phyloP scores from a whole-genome alignment of 164 flowering plant genomes.

The Tetrastigma voinierianum region DNA sequence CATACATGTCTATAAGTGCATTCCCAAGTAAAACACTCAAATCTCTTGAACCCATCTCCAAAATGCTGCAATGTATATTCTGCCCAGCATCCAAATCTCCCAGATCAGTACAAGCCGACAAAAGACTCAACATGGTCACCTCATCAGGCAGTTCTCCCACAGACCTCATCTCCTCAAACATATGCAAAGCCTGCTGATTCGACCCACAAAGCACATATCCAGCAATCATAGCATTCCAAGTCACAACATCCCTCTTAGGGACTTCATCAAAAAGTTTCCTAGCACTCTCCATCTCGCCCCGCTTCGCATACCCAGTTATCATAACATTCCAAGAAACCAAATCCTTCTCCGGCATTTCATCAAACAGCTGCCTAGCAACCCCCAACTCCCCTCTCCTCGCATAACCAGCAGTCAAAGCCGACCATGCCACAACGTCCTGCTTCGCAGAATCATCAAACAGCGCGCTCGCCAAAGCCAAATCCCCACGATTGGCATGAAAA shows the following conservation, averaged over 20 bases:
- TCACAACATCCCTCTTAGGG: slow-evolving; percentile 55
- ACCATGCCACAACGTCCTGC: slow-evolving; percentile 69
- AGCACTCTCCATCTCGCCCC: slow-evolving; percentile 65
- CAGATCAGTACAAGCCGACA: slow-evolving; percentile 58
- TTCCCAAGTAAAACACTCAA: slow-evolving; percentile 44
- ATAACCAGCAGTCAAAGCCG: slow-evolving; percentile 73
- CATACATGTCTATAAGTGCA: slow-evolving; percentile 71
- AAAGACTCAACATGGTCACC: slow-evolving; percentile 60
- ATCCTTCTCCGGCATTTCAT: slow-evolving; percentile 72
- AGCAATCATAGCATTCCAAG: slow-evolving; percentile 68
- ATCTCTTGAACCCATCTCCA: slow-evolving; percentile 27
- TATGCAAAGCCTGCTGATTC: slow-evolving; percentile 40
- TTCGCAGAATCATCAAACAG: slow-evolving; percentile 53
- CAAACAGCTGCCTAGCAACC: slow-evolving; percentile 52
- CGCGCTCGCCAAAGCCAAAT: slow-evolving; percentile 43
- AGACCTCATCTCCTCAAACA: slow-evolving; percentile 65
- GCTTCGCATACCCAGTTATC: slow-evolving; percentile 70
- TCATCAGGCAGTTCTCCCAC: slow-evolving; percentile 55
- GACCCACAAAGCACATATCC: slow-evolving; percentile 50
- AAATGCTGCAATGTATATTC: slow-evolving; percentile 41
- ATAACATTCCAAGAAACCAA: slow-evolving; percentile 88
- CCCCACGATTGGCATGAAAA: slow-evolving; percentile 74
- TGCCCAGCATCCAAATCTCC: slow-evolving; percentile 58
- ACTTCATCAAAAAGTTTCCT: slow-evolving; percentile 49
- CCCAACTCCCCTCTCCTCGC: slow-evolving; percentile 58